These are phyloP conservation scores for Eremochloa ophiuroides DNA, from an alignment of 176 grass and related monocot species.

Conservation along the genomic window DNA sequence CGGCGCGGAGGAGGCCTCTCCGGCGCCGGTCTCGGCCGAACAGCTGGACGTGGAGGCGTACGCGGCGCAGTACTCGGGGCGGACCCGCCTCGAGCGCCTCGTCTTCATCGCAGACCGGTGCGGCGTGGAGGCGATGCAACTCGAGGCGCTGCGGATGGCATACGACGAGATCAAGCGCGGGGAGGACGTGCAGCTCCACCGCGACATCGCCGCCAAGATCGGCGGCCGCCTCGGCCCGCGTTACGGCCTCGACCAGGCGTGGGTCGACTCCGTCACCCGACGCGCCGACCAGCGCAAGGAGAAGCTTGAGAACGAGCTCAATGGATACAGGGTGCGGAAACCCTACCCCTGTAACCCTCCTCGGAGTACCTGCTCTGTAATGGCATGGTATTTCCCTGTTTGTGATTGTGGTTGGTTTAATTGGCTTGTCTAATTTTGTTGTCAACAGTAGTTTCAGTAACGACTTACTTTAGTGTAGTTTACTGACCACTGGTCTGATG, in stretches of 20 bases:
- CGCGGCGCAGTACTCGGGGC: constrained; percentile 73
- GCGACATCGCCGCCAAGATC: constrained; percentile 54
- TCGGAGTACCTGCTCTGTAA: neutral
- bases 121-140: constrained; percentile 57
- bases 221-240: constrained; percentile 41
- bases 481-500: neutral
- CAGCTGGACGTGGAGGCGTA: constrained; percentile 98
- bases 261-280: constrained; percentile 54
- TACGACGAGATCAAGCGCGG: constrained; percentile 78
- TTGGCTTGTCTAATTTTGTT: too few relatives aligned
- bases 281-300: constrained; percentile 66
- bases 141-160: constrained; percentile 83
- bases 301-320: constrained; percentile 97
- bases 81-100: constrained; percentile 63
- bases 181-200: constrained; percentile 59
- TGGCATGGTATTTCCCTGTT: neutral
- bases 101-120: constrained; percentile 70
- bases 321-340: constrained; percentile 64
- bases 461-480: neutral
- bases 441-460: neutral
- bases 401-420: neutral
- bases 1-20: constrained; percentile 31
- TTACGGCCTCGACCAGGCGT: constrained; percentile 58
- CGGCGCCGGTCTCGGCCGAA: constrained; percentile 48
- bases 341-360: neutral